These are phyloP conservation scores for Xylaria sp. DNA, from an alignment of 2,329 filamentous ascomycete species.

Conservation along the genomic window DNA sequence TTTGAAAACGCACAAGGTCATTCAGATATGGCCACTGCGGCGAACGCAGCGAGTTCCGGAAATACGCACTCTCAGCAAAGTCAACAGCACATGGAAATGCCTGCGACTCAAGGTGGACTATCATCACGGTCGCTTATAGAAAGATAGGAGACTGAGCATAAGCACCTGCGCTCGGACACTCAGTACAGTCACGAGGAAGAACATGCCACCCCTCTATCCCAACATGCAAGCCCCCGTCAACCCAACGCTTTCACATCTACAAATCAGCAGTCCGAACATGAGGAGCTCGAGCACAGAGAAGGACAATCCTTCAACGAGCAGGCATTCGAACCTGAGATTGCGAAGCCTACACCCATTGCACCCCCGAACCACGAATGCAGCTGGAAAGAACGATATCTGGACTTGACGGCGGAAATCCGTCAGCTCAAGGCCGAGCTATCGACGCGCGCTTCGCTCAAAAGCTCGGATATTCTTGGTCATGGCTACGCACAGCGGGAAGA, in stretches of 20 bases:
- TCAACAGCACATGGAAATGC: conserved; percentile 4
- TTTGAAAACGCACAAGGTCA: conserved; percentile 21
- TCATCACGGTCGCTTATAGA: conserved; percentile 24
- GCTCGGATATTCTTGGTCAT: conserved; percentile 38
- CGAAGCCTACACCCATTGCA: conserved; percentile 51
- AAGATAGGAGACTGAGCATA: conserved; percentile 22
- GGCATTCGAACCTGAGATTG: conserved; percentile 42
- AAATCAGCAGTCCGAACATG: background rate
- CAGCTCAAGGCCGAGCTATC: conserved; percentile 55
- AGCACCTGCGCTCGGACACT: conserved; percentile 19
- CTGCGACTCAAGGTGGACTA: conserved; percentile 13
- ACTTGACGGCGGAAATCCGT: conserved; percentile 56
- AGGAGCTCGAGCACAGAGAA: conserved; percentile 11
- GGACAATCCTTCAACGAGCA: conserved; percentile 13
- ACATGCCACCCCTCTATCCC: background rate
- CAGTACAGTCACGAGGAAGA: conserved; percentile 11
- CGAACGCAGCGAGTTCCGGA: background rate
- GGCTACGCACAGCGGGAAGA: conserved; percentile 47
- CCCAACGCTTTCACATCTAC: background rate
- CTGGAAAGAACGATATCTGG: conserved; percentile 57
- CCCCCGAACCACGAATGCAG: conserved; percentile 55
- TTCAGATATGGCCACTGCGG: background rate
- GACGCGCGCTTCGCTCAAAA: conserved; percentile 33
- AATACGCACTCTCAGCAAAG: background rate
- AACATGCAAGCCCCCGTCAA: background rate